These are phyloP conservation scores for Coprinopsis marcescibilis DNA, from an alignment of 768 basidiomycete species.

Conservation along the genomic window DNA sequence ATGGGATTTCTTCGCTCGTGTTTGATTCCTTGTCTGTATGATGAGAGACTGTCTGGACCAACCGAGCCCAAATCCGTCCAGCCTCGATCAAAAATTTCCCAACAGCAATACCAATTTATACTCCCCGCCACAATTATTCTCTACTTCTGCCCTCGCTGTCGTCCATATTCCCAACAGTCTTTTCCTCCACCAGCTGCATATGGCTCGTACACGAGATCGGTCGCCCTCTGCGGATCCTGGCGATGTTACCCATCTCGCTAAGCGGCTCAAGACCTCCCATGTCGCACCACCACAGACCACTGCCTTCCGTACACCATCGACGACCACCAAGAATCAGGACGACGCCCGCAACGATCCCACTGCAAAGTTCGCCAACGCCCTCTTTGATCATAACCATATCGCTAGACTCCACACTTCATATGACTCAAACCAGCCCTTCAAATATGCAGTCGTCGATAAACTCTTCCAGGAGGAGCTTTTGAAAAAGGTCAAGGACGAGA, in stretches of 20 bases:
- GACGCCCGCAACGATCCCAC: slow-evolving; percentile 26
- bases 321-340: slow-evolving; percentile 14
- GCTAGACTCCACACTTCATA: slow-evolving; percentile 54
- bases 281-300: slow-evolving; percentile 8
- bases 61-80: slow-evolving; percentile 11
- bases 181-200: slow-evolving; percentile 15
- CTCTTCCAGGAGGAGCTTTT: slow-evolving; percentile 84
- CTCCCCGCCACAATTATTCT: background rate
- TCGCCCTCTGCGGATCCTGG: slow-evolving; percentile 33
- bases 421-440: slow-evolving; percentile 61
- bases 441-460: slow-evolving; percentile 73
- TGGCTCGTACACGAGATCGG: slow-evolving; percentile 44
- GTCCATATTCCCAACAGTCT: background rate
- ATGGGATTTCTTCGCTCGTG: no score
- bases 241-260: slow-evolving; percentile 18
- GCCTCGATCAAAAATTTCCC: slow-evolving; percentile 12
- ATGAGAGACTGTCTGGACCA: slow-evolving; percentile 6
- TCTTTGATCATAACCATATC: slow-evolving; percentile 56
- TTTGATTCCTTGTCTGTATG: background rate
- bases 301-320: slow-evolving; percentile 13
- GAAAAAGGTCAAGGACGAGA: slow-evolving; percentile 77
- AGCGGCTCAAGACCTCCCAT: slow-evolving; percentile 26
- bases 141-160: background rate
- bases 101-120: slow-evolving; percentile 3
- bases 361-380: slow-evolving; percentile 40